Evolutionary conservation across 2,329 filamentous ascomycete genomes (phyloP).

Genomic region (Venturia nashicola): DNA sequence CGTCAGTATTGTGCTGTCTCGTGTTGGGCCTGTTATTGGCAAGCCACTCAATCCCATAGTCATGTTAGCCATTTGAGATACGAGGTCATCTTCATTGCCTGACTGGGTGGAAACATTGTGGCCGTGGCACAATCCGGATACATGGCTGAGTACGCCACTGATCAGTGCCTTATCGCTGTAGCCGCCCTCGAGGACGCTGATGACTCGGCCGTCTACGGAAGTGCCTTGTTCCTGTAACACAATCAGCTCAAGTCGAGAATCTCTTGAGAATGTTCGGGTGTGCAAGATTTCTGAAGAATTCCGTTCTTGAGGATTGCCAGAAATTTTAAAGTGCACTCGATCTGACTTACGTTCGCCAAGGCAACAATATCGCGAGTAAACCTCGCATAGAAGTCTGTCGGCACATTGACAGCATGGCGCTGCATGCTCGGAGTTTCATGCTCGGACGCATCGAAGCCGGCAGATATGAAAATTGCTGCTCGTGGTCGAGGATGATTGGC

Average conservation of each 20-base stretch:
- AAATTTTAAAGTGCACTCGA: not conserved
- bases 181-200: conserved; percentile 90
- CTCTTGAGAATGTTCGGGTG: not conserved
- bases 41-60: conserved; percentile 14
- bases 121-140: conserved; percentile 66
- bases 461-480: conserved; percentile 86
- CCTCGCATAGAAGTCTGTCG: conserved; percentile 89
- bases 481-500: conserved; percentile 53
- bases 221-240: conserved; percentile 55
- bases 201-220: conserved; percentile 67
- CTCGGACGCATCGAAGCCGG: conserved; percentile 93
- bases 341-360: conserved; percentile 39
- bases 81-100: conserved; percentile 33
- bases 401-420: conserved; percentile 87
- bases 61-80: conserved; percentile 44
- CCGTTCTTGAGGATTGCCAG: no score
- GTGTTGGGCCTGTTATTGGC: not conserved
- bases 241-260: not conserved
- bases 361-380: conserved; percentile 77
- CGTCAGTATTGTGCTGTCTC: not conserved
- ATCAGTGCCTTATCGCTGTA: conserved; percentile 87
- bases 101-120: conserved; percentile 18
- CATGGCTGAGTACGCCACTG: conserved; percentile 80
- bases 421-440: conserved; percentile 92
- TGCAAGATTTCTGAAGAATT: not conserved